These are phyloP conservation scores for Pleurotus cornucopiae DNA, from an alignment of 768 basidiomycete genomes.

Conservation along the genomic window DNA sequence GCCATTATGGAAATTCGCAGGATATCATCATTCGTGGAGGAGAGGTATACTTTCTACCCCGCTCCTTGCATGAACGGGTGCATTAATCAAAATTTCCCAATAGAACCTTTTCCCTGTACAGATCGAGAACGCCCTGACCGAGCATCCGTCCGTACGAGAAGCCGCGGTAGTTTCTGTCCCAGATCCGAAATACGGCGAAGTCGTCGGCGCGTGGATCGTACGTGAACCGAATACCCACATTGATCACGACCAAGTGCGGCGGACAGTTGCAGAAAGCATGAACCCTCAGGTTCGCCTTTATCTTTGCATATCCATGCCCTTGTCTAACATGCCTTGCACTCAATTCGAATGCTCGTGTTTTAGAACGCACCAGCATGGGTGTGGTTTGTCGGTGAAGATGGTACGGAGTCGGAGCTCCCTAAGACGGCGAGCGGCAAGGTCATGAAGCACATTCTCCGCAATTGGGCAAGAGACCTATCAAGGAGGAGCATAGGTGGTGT, in stretches of 20 bases:
- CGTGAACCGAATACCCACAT: slow-evolving; percentile 35
- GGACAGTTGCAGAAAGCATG: slow-evolving; percentile 53
- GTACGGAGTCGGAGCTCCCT: slow-evolving; percentile 53
- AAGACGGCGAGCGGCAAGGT: slow-evolving; percentile 89
- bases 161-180: slow-evolving; percentile 74
- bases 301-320: too few species aligned
- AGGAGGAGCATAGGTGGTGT: slow-evolving; percentile 34
- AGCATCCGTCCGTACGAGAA: slow-evolving; percentile 56
- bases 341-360: too few species aligned
- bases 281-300: slow-evolving; percentile 66
- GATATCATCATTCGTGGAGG: slow-evolving; percentile 87
- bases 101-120: slow-evolving; percentile 81
- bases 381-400: slow-evolving; percentile 77
- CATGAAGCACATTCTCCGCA: slow-evolving; percentile 72
- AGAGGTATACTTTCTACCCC: slow-evolving; percentile 42
- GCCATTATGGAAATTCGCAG: slow-evolving; percentile 23
- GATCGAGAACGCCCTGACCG: slow-evolving; percentile 72
- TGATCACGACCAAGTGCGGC: slow-evolving; percentile 49
- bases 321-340: too few species aligned
- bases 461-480: slow-evolving; percentile 60
- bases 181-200: slow-evolving; percentile 66
- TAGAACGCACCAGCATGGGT: slow-evolving; percentile 84
- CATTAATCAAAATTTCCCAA: too few species aligned
- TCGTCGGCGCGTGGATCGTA: slow-evolving; percentile 77
- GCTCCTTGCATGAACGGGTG: too few species aligned